phyloP scores from a whole-genome alignment of 495 filamentous ascomycete genomes.

The Evernia prunastri region DNA sequence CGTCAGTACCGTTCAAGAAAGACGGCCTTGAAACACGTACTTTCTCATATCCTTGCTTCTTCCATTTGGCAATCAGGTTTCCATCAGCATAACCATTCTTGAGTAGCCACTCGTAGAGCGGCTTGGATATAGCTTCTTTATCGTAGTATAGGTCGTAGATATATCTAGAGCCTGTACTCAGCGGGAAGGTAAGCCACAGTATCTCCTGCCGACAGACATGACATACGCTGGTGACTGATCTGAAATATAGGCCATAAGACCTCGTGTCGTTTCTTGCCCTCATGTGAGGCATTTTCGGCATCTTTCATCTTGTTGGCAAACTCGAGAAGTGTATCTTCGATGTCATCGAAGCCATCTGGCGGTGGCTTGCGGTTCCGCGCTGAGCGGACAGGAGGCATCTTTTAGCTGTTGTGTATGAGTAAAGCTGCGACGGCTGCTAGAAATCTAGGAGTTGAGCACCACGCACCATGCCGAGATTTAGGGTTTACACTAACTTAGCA shows the following conservation, averaged over 20 bases:
- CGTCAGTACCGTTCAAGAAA: background rate
- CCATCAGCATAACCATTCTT: conserved; percentile 96
- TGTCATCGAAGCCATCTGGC: conserved; percentile 90
- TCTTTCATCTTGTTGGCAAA: conserved; percentile 99
- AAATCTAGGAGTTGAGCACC: background rate
- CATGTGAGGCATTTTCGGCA: conserved; percentile 73
- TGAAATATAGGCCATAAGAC: conserved; percentile 96
- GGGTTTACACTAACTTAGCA: too few species aligned
- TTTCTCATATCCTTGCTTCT: conserved; percentile 99
- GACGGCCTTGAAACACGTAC: conserved; percentile 38
- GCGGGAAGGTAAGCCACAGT: conserved; percentile 3
- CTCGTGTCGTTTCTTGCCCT: conserved; percentile 78
- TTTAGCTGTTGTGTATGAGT: conserved; percentile 15
- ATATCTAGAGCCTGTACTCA: conserved; percentile 61
- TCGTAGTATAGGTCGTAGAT: conserved; percentile 98
- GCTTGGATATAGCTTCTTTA: conserved; percentile 87
- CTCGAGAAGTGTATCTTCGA: conserved; percentile 92
- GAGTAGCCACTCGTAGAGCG: conserved; percentile 89
- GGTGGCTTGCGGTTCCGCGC: conserved; percentile 80
- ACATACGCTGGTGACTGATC: conserved; percentile 86
- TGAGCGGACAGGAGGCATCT: conserved; percentile 80
- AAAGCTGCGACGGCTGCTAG: too few species aligned
- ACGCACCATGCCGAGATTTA: too few species aligned
- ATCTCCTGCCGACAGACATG: conserved; percentile 7
- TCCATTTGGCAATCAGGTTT: conserved; percentile 97